Base-by-base conservation (phyloP, 176 grass and related monocot species). In the Phoenix dactylifera region DNA sequence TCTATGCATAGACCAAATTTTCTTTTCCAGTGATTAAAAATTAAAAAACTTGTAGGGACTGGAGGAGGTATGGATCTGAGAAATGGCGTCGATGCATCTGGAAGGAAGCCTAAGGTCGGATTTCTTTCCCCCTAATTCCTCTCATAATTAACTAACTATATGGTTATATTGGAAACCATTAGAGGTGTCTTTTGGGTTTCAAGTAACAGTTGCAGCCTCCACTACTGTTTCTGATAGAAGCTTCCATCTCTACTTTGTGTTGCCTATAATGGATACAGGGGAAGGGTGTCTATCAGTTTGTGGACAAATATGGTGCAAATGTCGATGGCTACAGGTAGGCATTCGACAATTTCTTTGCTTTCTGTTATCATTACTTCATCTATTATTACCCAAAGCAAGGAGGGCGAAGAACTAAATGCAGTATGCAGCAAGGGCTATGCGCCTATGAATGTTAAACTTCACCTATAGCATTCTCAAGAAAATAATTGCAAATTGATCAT, bases 221-320 rank as follows among this genome's bases (percentile, higher is more conserved):
- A 14, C 3, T 7, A 3, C 3, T 20, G n/a, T 35, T 55, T 24
- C 14, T 58, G 14, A 58, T 28, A 1, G 22, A 25, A 5, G 22
- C 4, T 18, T 64, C 2, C 30, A 26, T 72, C 10, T 18, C 49
- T 49, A 60, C 59, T 54, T 76, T 51, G 28, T 18, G 10, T 62
- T 22, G 28, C 28, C 28, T 30, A 30, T 30, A 6, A 30, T 67
- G 51, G 57, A 51, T 76, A 52, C 66, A 90, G 86, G 86, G 86
- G 17, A 91, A 91, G 83, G 88, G 83, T 1, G 80, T 93, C 18
- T 93, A 72, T 39, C 87, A 90, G 75, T 96, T 82, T 66, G 62
- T 48, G 60, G 77, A 67, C 69, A 96, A 96, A 61, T 96, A 96
- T 1, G 83, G 92, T 65, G 87, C 83, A 62, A 96, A 96, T 58